Conservation (phyloP, 2,329 filamentous ascomycete genomes). For the Colletotrichum sp. region DNA sequence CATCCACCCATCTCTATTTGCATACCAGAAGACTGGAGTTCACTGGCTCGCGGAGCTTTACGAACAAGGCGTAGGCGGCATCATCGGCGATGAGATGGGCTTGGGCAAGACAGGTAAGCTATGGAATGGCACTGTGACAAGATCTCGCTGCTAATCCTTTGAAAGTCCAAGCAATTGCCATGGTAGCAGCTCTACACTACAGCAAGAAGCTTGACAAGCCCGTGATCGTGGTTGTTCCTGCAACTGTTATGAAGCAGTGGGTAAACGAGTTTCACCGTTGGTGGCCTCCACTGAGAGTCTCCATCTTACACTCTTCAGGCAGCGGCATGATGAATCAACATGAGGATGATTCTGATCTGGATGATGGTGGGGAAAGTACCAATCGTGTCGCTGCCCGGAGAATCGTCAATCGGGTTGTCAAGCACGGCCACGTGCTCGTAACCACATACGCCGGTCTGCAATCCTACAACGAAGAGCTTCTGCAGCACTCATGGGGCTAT, state of each 20-base stretch:
- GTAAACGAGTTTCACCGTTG: slow-evolving; percentile 98
- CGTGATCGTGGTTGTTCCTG: slow-evolving; percentile 89
- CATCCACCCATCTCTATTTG: slow-evolving; percentile 89
- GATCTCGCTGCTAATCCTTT: background rate
- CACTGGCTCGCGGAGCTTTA: slow-evolving; percentile 96
- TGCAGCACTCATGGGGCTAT: slow-evolving; percentile 89
- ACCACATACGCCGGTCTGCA: slow-evolving; percentile 97
- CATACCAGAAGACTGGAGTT: slow-evolving; percentile 96
- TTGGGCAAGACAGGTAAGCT: slow-evolving; percentile 79
- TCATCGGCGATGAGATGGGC: slow-evolving; percentile 98
- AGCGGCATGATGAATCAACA: slow-evolving; percentile 94
- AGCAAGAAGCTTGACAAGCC: slow-evolving; percentile 85
- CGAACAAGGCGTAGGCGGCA: slow-evolving; percentile 87
- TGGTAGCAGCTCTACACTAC: slow-evolving; percentile 90
- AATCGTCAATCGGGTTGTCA: slow-evolving; percentile 82
- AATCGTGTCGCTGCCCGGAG: slow-evolving; percentile 70
- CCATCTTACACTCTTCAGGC: slow-evolving; percentile 92
- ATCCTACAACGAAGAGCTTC: slow-evolving; percentile 83
- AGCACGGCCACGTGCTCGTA: slow-evolving; percentile 89
- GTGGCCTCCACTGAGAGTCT: slow-evolving; percentile 99
- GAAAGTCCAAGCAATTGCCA: slow-evolving; percentile 68
- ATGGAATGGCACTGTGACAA: background rate
- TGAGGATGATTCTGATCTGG: slow-evolving; percentile 58
- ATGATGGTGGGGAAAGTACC: slow-evolving; percentile 42
- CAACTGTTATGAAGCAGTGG: slow-evolving; percentile 96